Evolutionary conservation across 176 grass and related monocot genomes (phyloP).

Genomic region (Oryza longistaminata): DNA sequence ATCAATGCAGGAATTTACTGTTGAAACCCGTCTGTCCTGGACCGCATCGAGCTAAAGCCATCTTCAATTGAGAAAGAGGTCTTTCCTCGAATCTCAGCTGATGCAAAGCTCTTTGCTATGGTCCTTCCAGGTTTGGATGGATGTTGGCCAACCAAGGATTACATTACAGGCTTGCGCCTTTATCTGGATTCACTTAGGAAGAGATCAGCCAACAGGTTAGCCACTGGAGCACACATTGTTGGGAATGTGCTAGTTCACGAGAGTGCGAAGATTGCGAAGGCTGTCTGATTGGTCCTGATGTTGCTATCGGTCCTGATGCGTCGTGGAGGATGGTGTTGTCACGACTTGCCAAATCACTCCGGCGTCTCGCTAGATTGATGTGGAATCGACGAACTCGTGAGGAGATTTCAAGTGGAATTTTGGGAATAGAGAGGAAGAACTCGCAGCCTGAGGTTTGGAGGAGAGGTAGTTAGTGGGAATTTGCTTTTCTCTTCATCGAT

Average conservation of each 20-base stretch:
- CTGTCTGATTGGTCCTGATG: conserved; percentile 91
- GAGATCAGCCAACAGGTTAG: conserved; percentile 57
- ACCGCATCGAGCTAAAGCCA: conserved; percentile 80
- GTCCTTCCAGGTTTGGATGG: conserved; percentile 99
- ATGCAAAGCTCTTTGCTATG: conserved; percentile 65
- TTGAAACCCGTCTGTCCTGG: conserved; percentile 78
- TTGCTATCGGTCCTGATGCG: conserved; percentile 75
- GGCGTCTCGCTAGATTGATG: too few relatives aligned
- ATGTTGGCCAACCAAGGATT: conserved; percentile 86
- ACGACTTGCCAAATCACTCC: too few relatives aligned
- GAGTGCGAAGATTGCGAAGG: conserved; percentile 84
- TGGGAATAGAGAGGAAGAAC: too few relatives aligned
- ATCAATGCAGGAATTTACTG: conserved; percentile 95
- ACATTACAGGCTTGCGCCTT: conserved; percentile 81
- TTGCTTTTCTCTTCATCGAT: too few relatives aligned
- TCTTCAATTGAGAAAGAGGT: conserved; percentile 97
- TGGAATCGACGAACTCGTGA: too few relatives aligned
- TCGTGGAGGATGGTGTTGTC: conserved; percentile 86
- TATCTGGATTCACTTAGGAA: conserved; percentile 84
- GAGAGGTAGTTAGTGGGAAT: too few relatives aligned
- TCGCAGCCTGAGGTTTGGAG: too few relatives aligned
- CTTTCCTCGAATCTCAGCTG: conserved; percentile 77
- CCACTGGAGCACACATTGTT: conserved; percentile 58
- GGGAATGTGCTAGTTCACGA: conserved; percentile 84
- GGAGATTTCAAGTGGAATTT: too few relatives aligned